Conservation (phyloP, 371 early-diverging fungal species). For the Parasitella parasitica region DNA sequence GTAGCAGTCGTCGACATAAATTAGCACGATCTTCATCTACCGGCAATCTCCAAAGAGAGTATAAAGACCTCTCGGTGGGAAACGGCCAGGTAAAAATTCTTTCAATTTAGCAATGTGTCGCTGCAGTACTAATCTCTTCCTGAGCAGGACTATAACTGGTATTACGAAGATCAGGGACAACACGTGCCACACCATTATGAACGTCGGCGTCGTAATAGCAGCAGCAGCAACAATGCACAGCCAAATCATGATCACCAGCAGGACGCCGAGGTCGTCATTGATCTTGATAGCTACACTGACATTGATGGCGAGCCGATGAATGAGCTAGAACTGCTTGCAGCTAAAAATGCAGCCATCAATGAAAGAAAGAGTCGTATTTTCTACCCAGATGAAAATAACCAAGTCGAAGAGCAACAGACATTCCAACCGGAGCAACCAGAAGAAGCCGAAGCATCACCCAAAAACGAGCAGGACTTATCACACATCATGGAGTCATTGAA, state of each 20-base stretch:
- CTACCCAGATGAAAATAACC: neutral
- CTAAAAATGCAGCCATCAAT: conserved; percentile 15
- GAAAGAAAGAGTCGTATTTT: neutral
- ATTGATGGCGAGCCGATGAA: conserved; percentile 23
- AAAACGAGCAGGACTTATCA: neutral
- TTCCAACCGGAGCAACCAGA: neutral
- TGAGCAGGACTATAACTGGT: conserved; percentile 3
- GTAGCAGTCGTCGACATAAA: neutral
- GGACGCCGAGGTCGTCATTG: neutral
- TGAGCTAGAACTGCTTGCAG: conserved; percentile 17
- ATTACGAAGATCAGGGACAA: neutral
- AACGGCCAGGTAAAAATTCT: neutral
- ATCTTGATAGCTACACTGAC: neutral
- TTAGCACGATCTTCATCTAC: neutral
- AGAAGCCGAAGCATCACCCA: too few species aligned
- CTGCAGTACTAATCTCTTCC: neutral
- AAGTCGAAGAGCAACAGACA: neutral
- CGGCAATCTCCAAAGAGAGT: neutral
- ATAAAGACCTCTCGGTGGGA: neutral
- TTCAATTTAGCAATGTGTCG: neutral
- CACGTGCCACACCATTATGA: neutral
- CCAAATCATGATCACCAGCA: neutral
- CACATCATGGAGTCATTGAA: neutral
- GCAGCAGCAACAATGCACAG: neutral
- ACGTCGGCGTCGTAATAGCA: neutral